Conservation (phyloP, 2,329 filamentous ascomycete species). For the Didymella glomerata region DNA sequence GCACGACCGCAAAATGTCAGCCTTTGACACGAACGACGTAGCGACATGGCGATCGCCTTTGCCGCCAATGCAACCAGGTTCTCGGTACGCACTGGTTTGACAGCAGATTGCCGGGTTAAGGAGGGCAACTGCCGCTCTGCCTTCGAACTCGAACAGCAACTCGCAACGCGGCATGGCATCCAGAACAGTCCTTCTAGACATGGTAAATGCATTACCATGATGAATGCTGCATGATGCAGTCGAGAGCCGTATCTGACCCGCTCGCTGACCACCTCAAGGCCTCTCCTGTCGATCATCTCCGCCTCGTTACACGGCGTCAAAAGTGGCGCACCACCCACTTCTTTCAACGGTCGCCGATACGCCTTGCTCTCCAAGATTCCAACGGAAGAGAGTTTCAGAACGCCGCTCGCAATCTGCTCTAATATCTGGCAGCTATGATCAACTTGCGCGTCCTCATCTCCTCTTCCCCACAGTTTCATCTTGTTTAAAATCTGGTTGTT, state of each 20-base stretch:
- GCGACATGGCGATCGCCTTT: constrained; percentile 19
- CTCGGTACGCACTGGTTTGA: constrained; percentile 18
- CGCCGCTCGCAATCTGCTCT: constrained; percentile 17
- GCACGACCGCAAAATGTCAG: constrained; percentile 9
- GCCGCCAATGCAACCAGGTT: constrained; percentile 22
- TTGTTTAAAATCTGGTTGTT: constrained; percentile 12
- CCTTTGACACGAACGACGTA: constrained; percentile 18
- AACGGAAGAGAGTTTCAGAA: not conserved
- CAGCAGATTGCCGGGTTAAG: constrained; percentile 8
- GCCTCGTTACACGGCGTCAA: constrained; percentile 1
- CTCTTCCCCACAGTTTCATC: constrained; percentile 6
- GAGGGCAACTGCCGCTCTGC: not conserved
- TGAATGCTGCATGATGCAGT: not conserved
- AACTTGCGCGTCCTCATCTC: not conserved
- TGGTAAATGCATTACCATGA: not conserved
- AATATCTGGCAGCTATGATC: not conserved
- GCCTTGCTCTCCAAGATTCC: not conserved
- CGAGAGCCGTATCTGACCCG: not conserved
- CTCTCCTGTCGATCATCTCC: constrained; percentile 23
- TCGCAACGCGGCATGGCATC: not conserved
- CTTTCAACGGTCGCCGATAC: not conserved
- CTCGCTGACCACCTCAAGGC: constrained; percentile 13
- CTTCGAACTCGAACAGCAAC: not conserved
- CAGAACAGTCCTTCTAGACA: not conserved
- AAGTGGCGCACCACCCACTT: constrained; percentile 19